phyloP scores from a whole-genome alignment of 352 stramenopile species.

The Peronospora belbahrii region DNA sequence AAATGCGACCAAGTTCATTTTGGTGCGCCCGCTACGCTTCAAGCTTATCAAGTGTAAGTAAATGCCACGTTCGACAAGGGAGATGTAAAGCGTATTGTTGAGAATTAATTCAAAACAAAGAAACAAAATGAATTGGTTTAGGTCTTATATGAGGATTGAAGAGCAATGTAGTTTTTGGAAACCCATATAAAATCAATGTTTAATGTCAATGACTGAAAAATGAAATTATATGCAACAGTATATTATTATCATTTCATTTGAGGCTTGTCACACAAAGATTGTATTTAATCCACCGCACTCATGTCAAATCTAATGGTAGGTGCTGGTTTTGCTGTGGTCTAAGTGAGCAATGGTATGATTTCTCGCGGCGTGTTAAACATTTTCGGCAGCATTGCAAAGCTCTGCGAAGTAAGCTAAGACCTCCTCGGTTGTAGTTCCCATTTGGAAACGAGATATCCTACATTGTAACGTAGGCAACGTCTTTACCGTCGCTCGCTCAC shows the following conservation, averaged over 20 bases:
- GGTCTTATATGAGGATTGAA: not conserved
- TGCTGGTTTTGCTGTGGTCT: constrained; percentile 3
- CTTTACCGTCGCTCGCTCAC: constrained; percentile 10
- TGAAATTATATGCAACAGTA: too few species aligned
- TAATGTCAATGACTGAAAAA: too few species aligned
- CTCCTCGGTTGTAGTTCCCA: constrained; percentile 22
- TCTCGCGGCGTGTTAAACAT: constrained; percentile 23
- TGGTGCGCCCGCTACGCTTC: constrained; percentile 25
- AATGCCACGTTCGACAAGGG: not conserved
- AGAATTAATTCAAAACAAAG: constrained; percentile 6
- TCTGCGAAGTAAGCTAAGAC: constrained; percentile 28
- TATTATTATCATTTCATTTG: too few species aligned
- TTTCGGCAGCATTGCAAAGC: constrained; percentile 29
- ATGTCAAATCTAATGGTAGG: constrained; percentile 22
- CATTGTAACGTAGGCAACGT: constrained; percentile 13
- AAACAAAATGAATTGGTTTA: not conserved
- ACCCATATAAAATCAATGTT: too few species aligned
- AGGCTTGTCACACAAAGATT: too few species aligned
- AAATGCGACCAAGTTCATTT: constrained; percentile 35
- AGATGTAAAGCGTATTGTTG: not conserved
- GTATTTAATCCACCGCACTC: constrained; percentile 29
- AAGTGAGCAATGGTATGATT: constrained; percentile 22
- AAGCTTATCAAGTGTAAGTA: constrained; percentile 33
- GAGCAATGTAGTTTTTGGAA: not conserved
- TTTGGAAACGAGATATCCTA: constrained; percentile 24